Evolutionary conservation across 805 yeast species (phyloP), one percentile per base, ranked within the genome.

Genomic region (Candida chauliodis): DNA sequence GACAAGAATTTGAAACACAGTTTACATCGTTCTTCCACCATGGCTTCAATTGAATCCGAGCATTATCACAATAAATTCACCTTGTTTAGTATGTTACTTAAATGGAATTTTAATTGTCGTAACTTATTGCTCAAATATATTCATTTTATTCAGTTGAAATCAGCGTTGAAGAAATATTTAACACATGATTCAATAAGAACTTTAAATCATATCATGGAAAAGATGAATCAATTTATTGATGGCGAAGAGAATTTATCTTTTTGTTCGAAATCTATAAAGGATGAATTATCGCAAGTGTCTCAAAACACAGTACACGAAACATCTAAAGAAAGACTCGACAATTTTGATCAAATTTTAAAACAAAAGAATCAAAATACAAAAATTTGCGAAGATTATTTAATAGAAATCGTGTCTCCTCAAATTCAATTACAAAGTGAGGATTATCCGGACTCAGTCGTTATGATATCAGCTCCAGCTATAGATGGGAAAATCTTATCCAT

Each of bases 381-480:
- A 4, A 42, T 65, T 9, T 37, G 72, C 67, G 69, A 65, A 34
- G 72, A 67, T 43, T 68, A 50, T 41, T 43, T 57, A 35, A 52
- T 69, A 23, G 69, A 66, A 26, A 56, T 68, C 7, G 51, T 66
- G 1, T 63, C 70, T 0, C 73, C 75, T 1, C 75, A 69, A 40
- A 68, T 69, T 30, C 75, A 69, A 43, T 46, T 69, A 9, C 68
- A 64, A 40, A 55, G 69, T 31, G 60, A 61, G 8, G 70, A 63
- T 20, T 46, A 47, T 14, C 60, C 66, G 2, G 78, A 76, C 30
- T 66, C 84, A 2, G 76, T 85, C 36, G 69, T 88, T 9, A 56
- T 89, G 23, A 68, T 90, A n/a, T 74, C 84, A 2, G 76, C 95
- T 0, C 93, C 91, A 8, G 69, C 66, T 29, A 78, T 90, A 38